Evolutionary conservation across 2,329 filamentous ascomycete species (phyloP).

Genomic region (Mollisia scopiformis): DNA sequence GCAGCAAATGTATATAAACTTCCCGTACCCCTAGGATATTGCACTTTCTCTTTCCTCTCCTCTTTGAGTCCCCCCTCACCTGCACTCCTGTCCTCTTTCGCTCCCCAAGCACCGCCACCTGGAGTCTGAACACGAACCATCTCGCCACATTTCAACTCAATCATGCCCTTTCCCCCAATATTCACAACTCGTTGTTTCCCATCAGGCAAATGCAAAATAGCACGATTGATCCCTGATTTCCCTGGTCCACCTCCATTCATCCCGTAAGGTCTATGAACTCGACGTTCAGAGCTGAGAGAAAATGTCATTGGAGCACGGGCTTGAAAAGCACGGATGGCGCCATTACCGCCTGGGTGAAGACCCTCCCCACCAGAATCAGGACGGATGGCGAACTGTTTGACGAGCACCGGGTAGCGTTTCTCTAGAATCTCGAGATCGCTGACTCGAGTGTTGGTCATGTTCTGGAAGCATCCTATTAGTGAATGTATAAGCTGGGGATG

Average conservation of each 20-base stretch:
- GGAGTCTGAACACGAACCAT: conserved; percentile 2
- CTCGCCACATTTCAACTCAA: background rate
- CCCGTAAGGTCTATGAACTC: conserved; percentile 78
- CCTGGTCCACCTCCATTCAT: conserved; percentile 59
- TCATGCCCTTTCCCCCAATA: conserved; percentile 3
- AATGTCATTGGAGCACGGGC: conserved; percentile 57
- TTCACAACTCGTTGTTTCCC: background rate
- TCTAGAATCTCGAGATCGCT: conserved; percentile 32
- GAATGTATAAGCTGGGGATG: too few relatives aligned
- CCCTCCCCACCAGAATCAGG: conserved; percentile 26
- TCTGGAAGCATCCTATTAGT: background rate
- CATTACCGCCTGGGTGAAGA: conserved; percentile 25
- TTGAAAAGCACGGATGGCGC: conserved; percentile 28
- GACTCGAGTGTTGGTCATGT: conserved; percentile 30
- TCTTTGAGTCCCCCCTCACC: background rate
- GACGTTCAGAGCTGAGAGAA: conserved; percentile 56
- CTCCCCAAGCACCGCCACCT: conserved; percentile 1
- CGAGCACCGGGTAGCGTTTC: conserved; percentile 29
- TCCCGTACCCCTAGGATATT: too few relatives aligned
- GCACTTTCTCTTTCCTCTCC: too few relatives aligned
- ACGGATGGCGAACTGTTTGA: conserved; percentile 27
- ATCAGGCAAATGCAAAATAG: background rate
- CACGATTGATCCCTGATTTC: conserved; percentile 1
- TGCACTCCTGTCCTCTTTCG: background rate
- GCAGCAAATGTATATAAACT: too few relatives aligned